Evolutionary conservation across 495 filamentous ascomycete genomes (phyloP).

Genomic region (Chaetomium cochliodes): DNA sequence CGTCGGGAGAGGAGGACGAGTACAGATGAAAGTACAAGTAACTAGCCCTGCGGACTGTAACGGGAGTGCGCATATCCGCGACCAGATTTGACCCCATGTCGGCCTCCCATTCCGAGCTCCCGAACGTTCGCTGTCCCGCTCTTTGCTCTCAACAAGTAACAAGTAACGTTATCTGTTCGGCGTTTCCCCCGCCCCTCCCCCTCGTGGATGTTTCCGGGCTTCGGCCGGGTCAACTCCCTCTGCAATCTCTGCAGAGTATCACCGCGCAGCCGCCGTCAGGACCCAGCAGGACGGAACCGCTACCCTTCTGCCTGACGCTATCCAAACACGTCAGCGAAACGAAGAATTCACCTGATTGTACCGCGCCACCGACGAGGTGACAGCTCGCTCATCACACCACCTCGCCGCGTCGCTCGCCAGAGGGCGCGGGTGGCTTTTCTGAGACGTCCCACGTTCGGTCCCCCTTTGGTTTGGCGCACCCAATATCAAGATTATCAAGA

Average conservation of each 20-base stretch:
- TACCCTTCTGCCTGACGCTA: slow-evolving; percentile 14
- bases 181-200: background rate
- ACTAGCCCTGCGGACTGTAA: background rate
- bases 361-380: background rate
- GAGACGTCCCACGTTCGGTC: background rate
- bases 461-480: slow-evolving; percentile 6
- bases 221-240: background rate
- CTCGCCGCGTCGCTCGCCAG: too few relatives aligned
- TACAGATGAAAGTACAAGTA: too few relatives aligned
- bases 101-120: slow-evolving; percentile 14
- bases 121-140: background rate
- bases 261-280: slow-evolving; percentile 10
- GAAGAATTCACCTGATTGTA: background rate
- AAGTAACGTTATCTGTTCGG: background rate
- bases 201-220: background rate
- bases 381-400: background rate
- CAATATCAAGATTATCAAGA: background rate
- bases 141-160: background rate
- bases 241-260: background rate
- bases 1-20: background rate
- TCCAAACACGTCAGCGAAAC: background rate
- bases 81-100: slow-evolving; percentile 1
- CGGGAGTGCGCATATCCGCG: slow-evolving; percentile 11
- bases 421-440: background rate
- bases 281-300: slow-evolving; percentile 20